phyloP scores from a whole-genome alignment of 1,284 basidiomycete genomes.

The Moesziomyces sp. region DNA sequence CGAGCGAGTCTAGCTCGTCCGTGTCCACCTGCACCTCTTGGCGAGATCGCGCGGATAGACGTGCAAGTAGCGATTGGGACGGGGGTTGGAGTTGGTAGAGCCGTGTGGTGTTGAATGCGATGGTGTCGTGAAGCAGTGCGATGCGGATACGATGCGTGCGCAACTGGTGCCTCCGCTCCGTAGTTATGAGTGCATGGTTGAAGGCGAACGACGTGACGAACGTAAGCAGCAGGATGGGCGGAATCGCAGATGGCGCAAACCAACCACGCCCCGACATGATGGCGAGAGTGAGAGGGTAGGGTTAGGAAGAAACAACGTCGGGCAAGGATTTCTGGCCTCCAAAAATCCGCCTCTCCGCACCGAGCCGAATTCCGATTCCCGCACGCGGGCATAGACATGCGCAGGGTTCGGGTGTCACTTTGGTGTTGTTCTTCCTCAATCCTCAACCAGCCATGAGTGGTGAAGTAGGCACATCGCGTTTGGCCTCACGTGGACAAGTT shows the following conservation, averaged over 20 bases:
- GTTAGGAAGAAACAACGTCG: background rate
- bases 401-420: background rate
- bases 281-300: background rate
- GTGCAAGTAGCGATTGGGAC: background rate
- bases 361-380: conserved; percentile 14
- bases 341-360: background rate
- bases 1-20: conserved; percentile 1
- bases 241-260: conserved; percentile 27
- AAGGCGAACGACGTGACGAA: conserved; percentile 43
- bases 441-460: background rate
- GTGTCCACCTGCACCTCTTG: background rate
- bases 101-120: conserved; percentile 19
- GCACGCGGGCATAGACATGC: background rate
- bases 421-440: background rate
- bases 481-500: no score
- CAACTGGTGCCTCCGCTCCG: conserved; percentile 21
- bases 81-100: conserved; percentile 21
- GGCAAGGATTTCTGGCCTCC: background rate
- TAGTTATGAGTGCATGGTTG: conserved; percentile 41
- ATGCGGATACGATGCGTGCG: conserved; percentile 20
- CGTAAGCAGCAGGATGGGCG: conserved; percentile 40
- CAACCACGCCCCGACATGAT: conserved; percentile 15
- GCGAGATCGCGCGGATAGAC: background rate
- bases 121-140: conserved; percentile 19
- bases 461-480: no score